A percentile compares a stretch with the other conserved stretches of the same genome.
Conservation (phyloP, 768 basidiomycete genomes). For the Leccinum rimulosum region DNA sequence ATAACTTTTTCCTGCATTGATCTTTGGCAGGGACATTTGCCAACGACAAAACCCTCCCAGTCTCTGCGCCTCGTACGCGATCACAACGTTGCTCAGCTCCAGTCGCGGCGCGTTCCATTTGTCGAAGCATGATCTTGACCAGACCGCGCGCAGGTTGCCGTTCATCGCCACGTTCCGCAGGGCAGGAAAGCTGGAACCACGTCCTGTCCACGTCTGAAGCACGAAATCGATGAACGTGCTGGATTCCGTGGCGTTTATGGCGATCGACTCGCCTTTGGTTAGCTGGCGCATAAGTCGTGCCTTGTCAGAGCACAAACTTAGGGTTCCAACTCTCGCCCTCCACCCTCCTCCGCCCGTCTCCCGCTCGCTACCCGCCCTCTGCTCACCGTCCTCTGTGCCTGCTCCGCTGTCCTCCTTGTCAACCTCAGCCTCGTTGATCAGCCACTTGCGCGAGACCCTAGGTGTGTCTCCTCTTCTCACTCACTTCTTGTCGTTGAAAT, state of each 20-base stretch:
- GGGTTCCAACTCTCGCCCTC: too few species aligned
- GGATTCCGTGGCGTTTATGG: constrained; percentile 15
- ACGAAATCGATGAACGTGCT: constrained; percentile 18
- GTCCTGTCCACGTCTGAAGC: constrained; percentile 18
- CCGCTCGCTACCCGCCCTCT: too few species aligned
- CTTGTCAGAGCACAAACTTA: background rate
- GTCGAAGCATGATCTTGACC: constrained; percentile 20
- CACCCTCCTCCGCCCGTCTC: too few species aligned
- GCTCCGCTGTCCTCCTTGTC: too few species aligned
- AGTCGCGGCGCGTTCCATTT: constrained; percentile 13
- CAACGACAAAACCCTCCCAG: background rate
- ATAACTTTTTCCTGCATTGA: too few species aligned
- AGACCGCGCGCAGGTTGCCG: constrained; percentile 15
- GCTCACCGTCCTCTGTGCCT: too few species aligned
- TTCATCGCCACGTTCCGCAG: constrained; percentile 10
- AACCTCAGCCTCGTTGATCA: too few species aligned
- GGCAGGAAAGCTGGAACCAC: constrained; percentile 10
- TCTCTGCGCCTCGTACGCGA: constrained; percentile 6
- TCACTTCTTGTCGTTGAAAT: too few species aligned
- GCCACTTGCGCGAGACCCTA: too few species aligned
- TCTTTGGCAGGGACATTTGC: too few species aligned
- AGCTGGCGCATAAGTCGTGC: background rate
- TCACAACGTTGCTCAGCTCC: constrained; percentile 17
- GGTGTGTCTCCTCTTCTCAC: too few species aligned
- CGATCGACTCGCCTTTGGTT: constrained; percentile 13